Percentiles rank a stretch among this genome's conserved stretches.
These are phyloP conservation scores for Alisma plantagoaquatica DNA, from an alignment of 106 monocot genomes.

Conservation along the genomic window DNA sequence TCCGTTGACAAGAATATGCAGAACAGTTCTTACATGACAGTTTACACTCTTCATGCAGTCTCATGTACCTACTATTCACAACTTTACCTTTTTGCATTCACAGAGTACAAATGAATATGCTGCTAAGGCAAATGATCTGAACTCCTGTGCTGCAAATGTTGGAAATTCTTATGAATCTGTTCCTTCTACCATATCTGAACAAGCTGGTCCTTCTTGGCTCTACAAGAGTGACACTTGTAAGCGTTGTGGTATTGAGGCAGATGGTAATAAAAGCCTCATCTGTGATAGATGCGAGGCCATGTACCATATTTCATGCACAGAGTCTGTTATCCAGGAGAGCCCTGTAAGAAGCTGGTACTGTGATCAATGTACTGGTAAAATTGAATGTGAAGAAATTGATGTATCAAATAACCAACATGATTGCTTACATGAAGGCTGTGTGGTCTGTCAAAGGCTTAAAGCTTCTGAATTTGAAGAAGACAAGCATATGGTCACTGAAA, in stretches of 20 bases:
- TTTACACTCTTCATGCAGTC: too few relatives aligned
- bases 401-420: slow-evolving; percentile 8
- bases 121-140: too few relatives aligned
- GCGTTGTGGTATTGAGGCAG: slow-evolving; percentile 35
- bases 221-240: slow-evolving; percentile 43
- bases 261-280: slow-evolving; percentile 42
- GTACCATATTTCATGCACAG: slow-evolving; percentile 59
- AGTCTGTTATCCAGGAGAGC: slow-evolving; percentile 25
- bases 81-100: too few relatives aligned
- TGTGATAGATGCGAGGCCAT: slow-evolving; percentile 73
- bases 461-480: slow-evolving; percentile 17
- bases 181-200: slow-evolving; percentile 40
- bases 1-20: too few relatives aligned
- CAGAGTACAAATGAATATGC: too few relatives aligned
- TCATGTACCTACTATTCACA: too few relatives aligned
- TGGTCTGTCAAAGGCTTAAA: slow-evolving; percentile 57
- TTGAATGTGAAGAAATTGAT: slow-evolving; percentile 7
- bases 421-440: slow-evolving; percentile 45
- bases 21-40: too few relatives aligned
- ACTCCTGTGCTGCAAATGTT: too few relatives aligned
- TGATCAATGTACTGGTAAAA: slow-evolving; percentile 21
- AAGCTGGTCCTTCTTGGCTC: slow-evolving; percentile 34
- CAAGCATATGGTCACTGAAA: slow-evolving; percentile 14
- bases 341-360: slow-evolving; percentile 54
- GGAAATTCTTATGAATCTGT: too few relatives aligned